phyloP scores from a whole-genome alignment of 2,329 filamentous ascomycete genomes.

The Exophiala calicioides region DNA sequence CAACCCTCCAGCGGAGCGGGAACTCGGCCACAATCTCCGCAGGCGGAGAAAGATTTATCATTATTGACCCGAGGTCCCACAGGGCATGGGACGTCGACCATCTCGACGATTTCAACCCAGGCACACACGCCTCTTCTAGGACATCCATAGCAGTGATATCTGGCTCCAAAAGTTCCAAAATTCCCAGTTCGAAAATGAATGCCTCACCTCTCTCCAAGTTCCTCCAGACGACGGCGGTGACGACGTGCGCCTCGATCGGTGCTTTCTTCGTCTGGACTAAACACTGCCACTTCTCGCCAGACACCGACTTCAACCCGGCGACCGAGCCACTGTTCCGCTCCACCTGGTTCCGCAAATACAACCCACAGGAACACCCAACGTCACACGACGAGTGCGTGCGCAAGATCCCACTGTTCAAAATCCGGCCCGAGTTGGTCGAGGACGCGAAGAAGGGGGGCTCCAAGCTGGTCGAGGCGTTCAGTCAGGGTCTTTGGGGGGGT shows the following conservation, averaged over 20 bases:
- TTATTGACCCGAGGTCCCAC: too few relatives aligned
- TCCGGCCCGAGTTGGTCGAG: constrained; percentile 64
- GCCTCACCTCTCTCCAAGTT: constrained; percentile 27
- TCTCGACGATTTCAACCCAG: too few relatives aligned
- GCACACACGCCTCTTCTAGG: too few relatives aligned
- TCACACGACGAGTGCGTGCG: constrained; percentile 67
- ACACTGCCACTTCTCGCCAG: constrained; percentile 57
- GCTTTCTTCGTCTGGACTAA: constrained; percentile 55
- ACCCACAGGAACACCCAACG: constrained; percentile 63
- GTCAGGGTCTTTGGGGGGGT: constrained; percentile 62
- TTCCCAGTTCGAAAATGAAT: constrained; percentile 11
- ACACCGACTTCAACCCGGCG: constrained; percentile 55
- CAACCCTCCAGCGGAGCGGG: too few relatives aligned
- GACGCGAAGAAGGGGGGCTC: constrained; percentile 52
- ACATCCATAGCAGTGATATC: too few relatives aligned
- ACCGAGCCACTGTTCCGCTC: constrained; percentile 64
- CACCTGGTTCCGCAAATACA: constrained; percentile 59
- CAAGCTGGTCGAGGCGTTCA: constrained; percentile 65
- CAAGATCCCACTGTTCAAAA: constrained; percentile 62
- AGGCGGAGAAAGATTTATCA: too few relatives aligned
- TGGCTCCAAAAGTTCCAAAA: too few relatives aligned
- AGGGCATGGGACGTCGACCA: too few relatives aligned
- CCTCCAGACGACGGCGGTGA: constrained; percentile 48
- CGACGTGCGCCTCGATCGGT: constrained; percentile 52
- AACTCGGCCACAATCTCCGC: too few relatives aligned